Percentiles rank a stretch among this genome's conserved stretches.
Evolutionary conservation across 805 yeast species (phyloP).

Genomic region (Wickerhamomyces hampshirensis): DNA sequence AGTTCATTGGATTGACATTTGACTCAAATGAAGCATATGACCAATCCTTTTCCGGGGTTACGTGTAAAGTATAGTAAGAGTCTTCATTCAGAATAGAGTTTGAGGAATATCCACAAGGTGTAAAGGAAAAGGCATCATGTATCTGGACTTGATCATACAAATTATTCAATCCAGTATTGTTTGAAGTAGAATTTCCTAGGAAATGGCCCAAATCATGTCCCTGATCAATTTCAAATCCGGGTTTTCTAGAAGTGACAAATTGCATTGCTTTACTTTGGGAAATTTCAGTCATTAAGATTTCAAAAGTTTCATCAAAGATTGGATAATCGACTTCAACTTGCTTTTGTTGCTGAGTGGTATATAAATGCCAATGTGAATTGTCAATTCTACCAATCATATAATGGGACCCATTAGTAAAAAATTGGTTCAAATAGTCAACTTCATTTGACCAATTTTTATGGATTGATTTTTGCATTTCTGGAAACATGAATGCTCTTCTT

Average conservation of each 20-base stretch:
- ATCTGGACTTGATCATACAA: conserved; percentile 45
- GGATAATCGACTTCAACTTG: not conserved
- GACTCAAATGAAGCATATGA: conserved; percentile 96
- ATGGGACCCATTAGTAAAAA: conserved; percentile 56
- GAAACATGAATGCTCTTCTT: conserved; percentile 89
- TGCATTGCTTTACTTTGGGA: conserved; percentile 49
- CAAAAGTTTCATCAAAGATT: conserved; percentile 66
- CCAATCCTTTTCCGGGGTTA: conserved; percentile 93
- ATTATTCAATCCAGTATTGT: conserved; percentile 54
- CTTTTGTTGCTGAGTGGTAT: conserved; percentile 46
- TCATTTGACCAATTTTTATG: conserved; percentile 86
- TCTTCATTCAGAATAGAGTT: conserved; percentile 65
- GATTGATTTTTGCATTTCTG: conserved; percentile 72
- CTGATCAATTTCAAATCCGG: conserved; percentile 37
- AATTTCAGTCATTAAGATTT: conserved; percentile 86
- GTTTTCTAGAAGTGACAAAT: conserved; percentile 51
- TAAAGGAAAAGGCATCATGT: conserved; percentile 85
- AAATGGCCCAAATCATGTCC: conserved; percentile 76
- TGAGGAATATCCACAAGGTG: conserved; percentile 94
- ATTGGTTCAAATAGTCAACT: conserved; percentile 59
- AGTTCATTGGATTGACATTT: conserved; percentile 52
- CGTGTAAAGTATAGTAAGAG: conserved; percentile 80
- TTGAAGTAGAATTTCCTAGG: conserved; percentile 67
- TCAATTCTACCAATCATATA: conserved; percentile 78
- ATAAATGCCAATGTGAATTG: conserved; percentile 89